A percentile compares a stretch with the other conserved stretches of the same genome.
Conservation (phyloP, 208 protist genomes). For the Wallacemonas rigidus region DNA sequence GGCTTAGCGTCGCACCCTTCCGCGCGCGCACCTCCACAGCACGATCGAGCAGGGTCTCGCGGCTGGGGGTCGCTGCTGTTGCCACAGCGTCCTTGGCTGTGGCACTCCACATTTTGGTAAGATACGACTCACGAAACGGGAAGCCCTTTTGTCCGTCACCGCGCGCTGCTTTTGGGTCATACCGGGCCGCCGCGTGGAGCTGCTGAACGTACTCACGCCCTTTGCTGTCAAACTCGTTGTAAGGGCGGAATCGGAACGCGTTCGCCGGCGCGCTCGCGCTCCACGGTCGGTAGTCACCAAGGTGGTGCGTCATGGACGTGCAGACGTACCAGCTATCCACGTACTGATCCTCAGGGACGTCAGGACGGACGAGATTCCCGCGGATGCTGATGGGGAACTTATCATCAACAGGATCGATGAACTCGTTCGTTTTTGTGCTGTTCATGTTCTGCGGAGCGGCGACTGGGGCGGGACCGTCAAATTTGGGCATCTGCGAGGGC, state of each 20-base stretch:
- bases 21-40: slow-evolving; percentile 55
- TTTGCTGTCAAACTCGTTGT: slow-evolving; percentile 87
- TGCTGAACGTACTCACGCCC: slow-evolving; percentile 84
- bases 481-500: slow-evolving; percentile 80
- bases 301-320: slow-evolving; percentile 87
- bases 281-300: slow-evolving; percentile 87
- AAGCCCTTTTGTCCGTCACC: slow-evolving; percentile 76
- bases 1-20: slow-evolving; percentile 51
- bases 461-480: slow-evolving; percentile 84
- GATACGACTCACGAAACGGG: slow-evolving; percentile 83
- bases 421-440: slow-evolving; percentile 89
- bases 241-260: slow-evolving; percentile 83
- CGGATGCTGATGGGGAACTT: slow-evolving; percentile 88
- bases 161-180: slow-evolving; percentile 37
- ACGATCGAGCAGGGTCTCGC: slow-evolving; percentile 77
- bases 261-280: slow-evolving; percentile 78
- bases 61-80: slow-evolving; percentile 36
- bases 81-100: slow-evolving; percentile 20
- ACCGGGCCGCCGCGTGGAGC: slow-evolving; percentile 61
- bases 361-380: slow-evolving; percentile 72
- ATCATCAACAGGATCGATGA: slow-evolving; percentile 90
- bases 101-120: slow-evolving; percentile 72
- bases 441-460: slow-evolving; percentile 92
- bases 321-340: slow-evolving; percentile 92
- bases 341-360: slow-evolving; percentile 89